Conservation (phyloP, 169 alveolate genomes). For the Cryptosporidium baileyi region DNA sequence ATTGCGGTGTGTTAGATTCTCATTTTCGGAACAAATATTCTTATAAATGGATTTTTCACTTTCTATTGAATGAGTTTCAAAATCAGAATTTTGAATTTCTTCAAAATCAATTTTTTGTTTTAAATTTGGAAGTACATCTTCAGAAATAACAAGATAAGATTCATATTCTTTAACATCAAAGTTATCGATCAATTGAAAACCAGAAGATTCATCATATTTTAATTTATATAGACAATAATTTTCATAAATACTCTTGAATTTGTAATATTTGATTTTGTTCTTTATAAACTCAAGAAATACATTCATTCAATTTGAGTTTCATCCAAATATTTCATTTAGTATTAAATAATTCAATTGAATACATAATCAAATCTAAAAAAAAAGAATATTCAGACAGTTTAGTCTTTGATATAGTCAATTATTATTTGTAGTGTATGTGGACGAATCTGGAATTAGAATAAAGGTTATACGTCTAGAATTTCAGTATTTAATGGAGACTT, state of each 20-base stretch:
- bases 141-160: slow-evolving; percentile 28
- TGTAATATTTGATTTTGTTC: not conserved
- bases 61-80: too few species aligned
- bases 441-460: slow-evolving; percentile 52
- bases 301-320: slow-evolving; percentile 15
- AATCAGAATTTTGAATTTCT: too few species aligned
- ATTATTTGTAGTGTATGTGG: slow-evolving; percentile 65
- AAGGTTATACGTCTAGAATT: slow-evolving; percentile 37
- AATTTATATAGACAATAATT: not conserved
- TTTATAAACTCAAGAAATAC: not conserved
- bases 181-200: slow-evolving; percentile 29
- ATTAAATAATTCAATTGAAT: not conserved
- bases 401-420: not conserved
- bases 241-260: not conserved
- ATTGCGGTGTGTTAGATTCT: too few species aligned
- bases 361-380: not conserved
- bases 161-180: slow-evolving; percentile 32
- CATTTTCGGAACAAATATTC: too few species aligned
- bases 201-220: slow-evolving; percentile 12
- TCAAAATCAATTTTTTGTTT: not conserved
- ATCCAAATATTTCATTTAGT: not conserved
- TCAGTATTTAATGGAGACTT: too few species aligned
- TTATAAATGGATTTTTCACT: too few species aligned
- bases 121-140: not conserved
- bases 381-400: not conserved